Base-by-base conservation (phyloP, 2,329 filamentous ascomycete genomes). In the Alternaria longipes region DNA sequence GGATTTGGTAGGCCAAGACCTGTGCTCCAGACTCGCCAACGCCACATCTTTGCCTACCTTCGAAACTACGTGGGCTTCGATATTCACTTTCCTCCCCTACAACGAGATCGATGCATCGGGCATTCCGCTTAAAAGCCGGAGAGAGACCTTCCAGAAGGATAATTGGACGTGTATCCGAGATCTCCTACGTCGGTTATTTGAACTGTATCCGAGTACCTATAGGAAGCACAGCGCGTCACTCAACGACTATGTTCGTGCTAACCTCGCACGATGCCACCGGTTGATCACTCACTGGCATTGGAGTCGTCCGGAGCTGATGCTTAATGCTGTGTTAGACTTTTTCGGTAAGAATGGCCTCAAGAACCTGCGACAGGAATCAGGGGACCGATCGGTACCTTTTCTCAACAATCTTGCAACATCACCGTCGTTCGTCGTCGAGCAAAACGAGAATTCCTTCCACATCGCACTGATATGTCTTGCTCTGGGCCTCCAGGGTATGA, bases 381-480 rank as follows among this genome's bases (percentile, higher is more conserved):
- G 73, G 45, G 80, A 76, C 54, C 84, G 83, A 9, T 88, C 87
- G 2, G 84, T 84, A 8, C 63, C 66, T 2, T 89, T 88, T 60
- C 80, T 89, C 18, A 82, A 86, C 54, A 68, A 82, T 42, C 79
- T 87, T 3, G 78, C 83, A 32, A 69, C 73, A 16, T 72, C 79
- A 16, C 82, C 82, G 8, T 74, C 69, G 2, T 65, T 88, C 16
- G 78, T 82, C 3, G 71, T 84, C 7, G 76, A 79, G 44, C 69
- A 78, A 1, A 80, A 81, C 11, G 87, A 89, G 59, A 80, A 78
- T 20, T 84, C 85, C 11, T 89, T 89, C 55, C 85, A 87, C 66
- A 83, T 88, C 5, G 83, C 88, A 59, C 76, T 89, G 38, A 89
- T 89, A 71, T 82, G 84, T 45, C 77, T 88, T 20, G 84, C 80